Base-by-base conservation (phyloP, 345 rosid species). In the Anacardium occidentale region DNA sequence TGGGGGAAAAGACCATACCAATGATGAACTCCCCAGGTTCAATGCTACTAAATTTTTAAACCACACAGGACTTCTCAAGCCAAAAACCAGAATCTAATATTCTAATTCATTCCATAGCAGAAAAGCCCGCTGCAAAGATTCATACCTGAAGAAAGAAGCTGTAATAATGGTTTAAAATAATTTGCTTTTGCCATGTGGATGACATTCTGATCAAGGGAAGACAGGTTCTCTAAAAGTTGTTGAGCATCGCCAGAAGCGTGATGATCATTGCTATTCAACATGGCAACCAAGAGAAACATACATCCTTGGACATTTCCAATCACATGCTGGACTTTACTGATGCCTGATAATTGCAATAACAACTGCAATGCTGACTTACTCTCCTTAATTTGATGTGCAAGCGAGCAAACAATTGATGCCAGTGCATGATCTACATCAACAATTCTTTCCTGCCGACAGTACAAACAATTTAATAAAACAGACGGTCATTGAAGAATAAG, bases 141-240 rank as follows among this genome's bases (percentile, higher is more conserved):
- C 64, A 51, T 70, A 74, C 81, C 81, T 4, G 75, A 65, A 51
- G 75, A 69, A 70, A 78, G 69, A 64, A 74, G 75, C 34, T 66
- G 72, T 66, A 78, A 52, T 32, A 70, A 74, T 42, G 78, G 81
- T 54, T 74, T 70, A 44, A 78, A 78, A 62, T 64, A 78, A 42
- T 74, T 78, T 37, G 81, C 74, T 61, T 78, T 73, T 1, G 77
- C 77, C 77, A 78, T 78, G 63, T 68, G 51, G 42, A 78, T 69
- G 51, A 69, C 75, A 74, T 74, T 78, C 42, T 73, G 74, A 40
- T 78, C 48, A 59, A 57, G 58, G 45, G 44, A 74, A 69, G 81
- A 74, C 15, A 78, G 75, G 64, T 74, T 74, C 12, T 69, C 68
- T 70, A 78, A 74, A 69, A 78, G 68, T 52, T 74, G 77, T 69